These are phyloP conservation scores for Fraxinus quadrangulata DNA, from an alignment of 257 asterid species.

Conservation along the genomic window DNA sequence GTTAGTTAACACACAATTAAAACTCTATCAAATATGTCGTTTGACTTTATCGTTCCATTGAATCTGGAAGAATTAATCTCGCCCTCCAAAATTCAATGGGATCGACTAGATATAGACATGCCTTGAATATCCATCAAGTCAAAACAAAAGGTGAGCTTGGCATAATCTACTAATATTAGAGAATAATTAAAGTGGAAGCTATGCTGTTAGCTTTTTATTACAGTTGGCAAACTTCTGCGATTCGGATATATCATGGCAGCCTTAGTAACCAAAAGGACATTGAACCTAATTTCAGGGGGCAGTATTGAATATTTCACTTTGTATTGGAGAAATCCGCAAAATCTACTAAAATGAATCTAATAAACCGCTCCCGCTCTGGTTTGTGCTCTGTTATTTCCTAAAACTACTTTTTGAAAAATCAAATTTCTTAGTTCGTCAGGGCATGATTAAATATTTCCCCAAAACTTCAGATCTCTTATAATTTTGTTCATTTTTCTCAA, in stretches of 20 bases:
- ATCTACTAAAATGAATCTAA: neutral
- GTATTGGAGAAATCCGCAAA: neutral
- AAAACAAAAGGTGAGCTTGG: neutral
- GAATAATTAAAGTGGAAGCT: neutral
- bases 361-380: neutral
- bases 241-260: neutral
- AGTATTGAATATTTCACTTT: neutral
- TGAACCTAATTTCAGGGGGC: neutral
- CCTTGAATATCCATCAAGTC: neutral
- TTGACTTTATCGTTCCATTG: neutral
- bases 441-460: neutral
- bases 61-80: neutral
- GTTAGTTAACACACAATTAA: neutral
- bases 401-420: neutral
- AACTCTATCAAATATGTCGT: neutral
- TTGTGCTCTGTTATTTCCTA: neutral
- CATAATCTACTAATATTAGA: neutral
- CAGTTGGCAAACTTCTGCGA: neutral
- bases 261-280: neutral
- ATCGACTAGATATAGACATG: neutral
- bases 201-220: neutral
- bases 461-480: neutral
- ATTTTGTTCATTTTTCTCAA: conserved; percentile 38
- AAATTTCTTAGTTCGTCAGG: neutral
- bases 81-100: neutral